A percentile compares a stretch with the other conserved stretches of the same genome.
Conservation (phyloP, 495 filamentous ascomycete species). For the Annulohypoxylon stygium region DNA sequence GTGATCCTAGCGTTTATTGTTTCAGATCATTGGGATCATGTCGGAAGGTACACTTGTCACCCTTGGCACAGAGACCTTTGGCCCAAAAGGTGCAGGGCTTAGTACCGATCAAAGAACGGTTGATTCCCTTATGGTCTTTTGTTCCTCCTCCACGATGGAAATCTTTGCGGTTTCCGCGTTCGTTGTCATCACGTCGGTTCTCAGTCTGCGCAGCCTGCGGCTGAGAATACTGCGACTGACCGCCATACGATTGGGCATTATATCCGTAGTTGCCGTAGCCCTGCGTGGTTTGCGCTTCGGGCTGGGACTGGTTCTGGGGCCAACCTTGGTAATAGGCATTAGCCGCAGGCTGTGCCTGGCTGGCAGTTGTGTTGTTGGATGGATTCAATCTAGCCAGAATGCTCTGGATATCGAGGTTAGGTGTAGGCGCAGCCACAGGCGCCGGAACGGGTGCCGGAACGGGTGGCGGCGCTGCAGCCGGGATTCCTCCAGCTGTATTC, state of each 20-base stretch:
- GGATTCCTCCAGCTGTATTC: constrained; percentile 6
- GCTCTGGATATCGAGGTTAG: neutral
- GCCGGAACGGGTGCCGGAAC: neutral
- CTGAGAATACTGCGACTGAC: constrained; percentile 35
- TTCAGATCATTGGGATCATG: constrained; percentile 65
- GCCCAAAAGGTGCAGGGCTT: constrained; percentile 82
- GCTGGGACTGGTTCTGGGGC: constrained; percentile 41
- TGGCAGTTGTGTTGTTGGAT: neutral
- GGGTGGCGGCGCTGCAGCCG: constrained; percentile 1
- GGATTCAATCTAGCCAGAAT: constrained; percentile 19
- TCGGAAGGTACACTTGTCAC: constrained; percentile 85
- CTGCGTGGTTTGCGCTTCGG: constrained; percentile 36
- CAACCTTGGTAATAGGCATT: constrained; percentile 14
- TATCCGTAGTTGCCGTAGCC: constrained; percentile 32
- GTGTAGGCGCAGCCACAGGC: neutral
- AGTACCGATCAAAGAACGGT: constrained; percentile 61
- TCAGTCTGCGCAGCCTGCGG: constrained; percentile 17
- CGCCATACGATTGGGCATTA: constrained; percentile 26
- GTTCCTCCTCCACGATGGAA: constrained; percentile 30
- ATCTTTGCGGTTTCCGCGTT: constrained; percentile 47
- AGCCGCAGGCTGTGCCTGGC: neutral
- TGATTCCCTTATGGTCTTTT: constrained; percentile 58
- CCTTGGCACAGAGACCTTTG: constrained; percentile 84
- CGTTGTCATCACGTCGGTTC: constrained; percentile 38
- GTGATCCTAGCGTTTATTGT: constrained; percentile 2